These are phyloP conservation scores for Cercospora beticola DNA, from an alignment of 2,329 filamentous ascomycete species.

Conservation along the genomic window DNA sequence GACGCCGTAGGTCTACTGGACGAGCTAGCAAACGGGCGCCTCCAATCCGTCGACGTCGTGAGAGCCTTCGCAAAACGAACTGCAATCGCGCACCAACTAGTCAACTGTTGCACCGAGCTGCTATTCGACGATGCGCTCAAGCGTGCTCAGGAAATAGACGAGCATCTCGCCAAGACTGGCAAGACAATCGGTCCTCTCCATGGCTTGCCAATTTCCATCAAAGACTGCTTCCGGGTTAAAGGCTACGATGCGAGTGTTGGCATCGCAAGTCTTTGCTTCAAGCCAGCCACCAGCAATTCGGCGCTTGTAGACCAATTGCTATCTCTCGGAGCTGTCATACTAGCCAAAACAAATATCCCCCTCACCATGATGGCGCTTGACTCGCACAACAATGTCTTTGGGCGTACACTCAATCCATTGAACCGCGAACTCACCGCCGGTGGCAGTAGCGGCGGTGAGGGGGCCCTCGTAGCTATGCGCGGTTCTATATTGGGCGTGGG, in stretches of 20 bases:
- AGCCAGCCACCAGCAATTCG: slow-evolving; percentile 53
- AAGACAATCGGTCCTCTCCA: slow-evolving; percentile 48
- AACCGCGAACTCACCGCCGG: slow-evolving; percentile 52
- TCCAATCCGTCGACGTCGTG: slow-evolving; percentile 25
- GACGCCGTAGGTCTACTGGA: slow-evolving; percentile 46
- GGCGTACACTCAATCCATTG: slow-evolving; percentile 51
- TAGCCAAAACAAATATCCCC: slow-evolving; percentile 56
- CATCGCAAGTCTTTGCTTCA: slow-evolving; percentile 45
- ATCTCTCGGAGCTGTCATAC: slow-evolving; percentile 50
- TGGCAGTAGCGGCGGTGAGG: slow-evolving; percentile 55
- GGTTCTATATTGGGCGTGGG: slow-evolving; percentile 54
- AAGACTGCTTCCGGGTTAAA: slow-evolving; percentile 40
- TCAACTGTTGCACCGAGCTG: slow-evolving; percentile 49
- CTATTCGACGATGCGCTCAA: slow-evolving; percentile 41
- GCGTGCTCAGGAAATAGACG: slow-evolving; percentile 44
- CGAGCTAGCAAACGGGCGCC: slow-evolving; percentile 36
- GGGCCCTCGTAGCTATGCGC: slow-evolving; percentile 50
- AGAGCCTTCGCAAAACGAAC: slow-evolving; percentile 50
- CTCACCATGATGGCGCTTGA: slow-evolving; percentile 50
- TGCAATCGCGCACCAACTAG: slow-evolving; percentile 49
- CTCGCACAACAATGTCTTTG: slow-evolving; percentile 54
- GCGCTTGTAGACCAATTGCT: slow-evolving; percentile 48
- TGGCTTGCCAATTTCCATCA: slow-evolving; percentile 41
- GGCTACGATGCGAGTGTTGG: slow-evolving; percentile 44
- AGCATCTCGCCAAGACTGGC: slow-evolving; percentile 37